Conservation (phyloP, 139 green algal genomes). For the Coccomyxa sp. region DNA sequence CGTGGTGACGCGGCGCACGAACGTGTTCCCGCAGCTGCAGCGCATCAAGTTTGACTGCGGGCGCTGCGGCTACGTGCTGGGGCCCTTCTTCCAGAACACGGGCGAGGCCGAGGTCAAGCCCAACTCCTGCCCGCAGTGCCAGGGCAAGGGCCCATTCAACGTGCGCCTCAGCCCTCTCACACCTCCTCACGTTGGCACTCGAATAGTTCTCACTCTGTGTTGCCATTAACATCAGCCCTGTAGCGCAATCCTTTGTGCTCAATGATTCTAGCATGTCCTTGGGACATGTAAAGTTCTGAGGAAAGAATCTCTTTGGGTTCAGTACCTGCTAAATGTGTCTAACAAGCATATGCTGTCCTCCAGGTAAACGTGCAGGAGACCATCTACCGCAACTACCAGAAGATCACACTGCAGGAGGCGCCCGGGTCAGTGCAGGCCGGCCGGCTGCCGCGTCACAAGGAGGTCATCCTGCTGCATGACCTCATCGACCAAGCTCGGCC, state of each 20-base stretch:
- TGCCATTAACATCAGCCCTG: no score
- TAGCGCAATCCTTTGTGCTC: no score
- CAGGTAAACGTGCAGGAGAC: constrained; percentile 86
- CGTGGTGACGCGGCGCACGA: constrained; percentile 92
- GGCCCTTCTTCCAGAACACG: constrained; percentile 81
- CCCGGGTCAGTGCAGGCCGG: constrained; percentile 89
- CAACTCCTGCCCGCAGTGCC: constrained; percentile 77
- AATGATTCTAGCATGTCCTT: no score
- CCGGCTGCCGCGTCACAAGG: constrained; percentile 92
- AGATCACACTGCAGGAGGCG: constrained; percentile 92
- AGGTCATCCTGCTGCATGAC: constrained; percentile 95
- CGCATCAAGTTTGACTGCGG: constrained; percentile 88
- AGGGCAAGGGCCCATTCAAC: constrained; percentile 85
- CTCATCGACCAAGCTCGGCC: constrained; percentile 92
- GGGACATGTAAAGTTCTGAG: no score
- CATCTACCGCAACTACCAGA: constrained; percentile 98
- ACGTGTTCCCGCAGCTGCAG: constrained; percentile 96
- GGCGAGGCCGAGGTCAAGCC: constrained; percentile 70
- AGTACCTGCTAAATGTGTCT: no score
- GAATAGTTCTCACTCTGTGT: no score
- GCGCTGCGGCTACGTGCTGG: constrained; percentile 81
- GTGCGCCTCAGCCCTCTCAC: constrained; percentile 33
- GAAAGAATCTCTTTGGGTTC: no score
- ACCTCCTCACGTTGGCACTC: neutral
- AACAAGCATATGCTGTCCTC: neutral